phyloP scores from a whole-genome alignment of 2,329 filamentous ascomycete species.

The Clarireedia hainanense region DNA sequence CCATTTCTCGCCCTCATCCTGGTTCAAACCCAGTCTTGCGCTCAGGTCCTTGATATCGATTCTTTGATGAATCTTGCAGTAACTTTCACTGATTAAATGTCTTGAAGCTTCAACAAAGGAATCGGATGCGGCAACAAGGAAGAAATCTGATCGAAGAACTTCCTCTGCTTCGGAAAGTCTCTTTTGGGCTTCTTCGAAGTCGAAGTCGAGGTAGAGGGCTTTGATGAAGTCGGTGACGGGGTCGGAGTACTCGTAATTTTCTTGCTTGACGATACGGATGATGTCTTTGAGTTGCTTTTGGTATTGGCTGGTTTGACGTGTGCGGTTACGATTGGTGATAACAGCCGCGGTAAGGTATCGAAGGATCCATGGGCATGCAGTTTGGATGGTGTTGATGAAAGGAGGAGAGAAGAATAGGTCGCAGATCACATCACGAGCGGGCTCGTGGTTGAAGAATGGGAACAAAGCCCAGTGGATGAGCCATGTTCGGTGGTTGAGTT shows the following conservation, averaged over 20 bases:
- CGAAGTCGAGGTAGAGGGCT: conserved; percentile 90
- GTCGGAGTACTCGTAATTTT: conserved; percentile 95
- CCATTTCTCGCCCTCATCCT: conserved; percentile 99
- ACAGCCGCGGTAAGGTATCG: conserved; percentile 91
- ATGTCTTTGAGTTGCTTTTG: conserved; percentile 99
- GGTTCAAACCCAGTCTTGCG: conserved; percentile 79
- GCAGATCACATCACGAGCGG: conserved; percentile 80
- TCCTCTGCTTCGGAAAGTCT: conserved; percentile 82
- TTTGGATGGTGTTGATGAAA: conserved; percentile 99
- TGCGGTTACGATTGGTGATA: conserved; percentile 81
- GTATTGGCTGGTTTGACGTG: conserved; percentile 74
- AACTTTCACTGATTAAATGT: conserved; percentile 95
- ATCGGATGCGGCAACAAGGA: conserved; percentile 78
- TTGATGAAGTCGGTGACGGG: conserved; percentile 95
- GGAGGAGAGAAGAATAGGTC: conserved; percentile 95
- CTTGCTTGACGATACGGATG: conserved; percentile 89
- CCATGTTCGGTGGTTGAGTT: conserved; percentile 95
- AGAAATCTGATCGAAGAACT: conserved; percentile 90
- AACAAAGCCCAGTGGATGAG: conserved; percentile 98
- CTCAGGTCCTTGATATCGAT: conserved; percentile 98
- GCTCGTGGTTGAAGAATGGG: conserved; percentile 97
- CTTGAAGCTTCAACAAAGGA: conserved; percentile 88
- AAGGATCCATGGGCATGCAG: conserved; percentile 91
- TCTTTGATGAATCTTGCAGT: conserved; percentile 99
- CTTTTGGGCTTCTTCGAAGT: conserved; percentile 93